A percentile compares a stretch with the other conserved stretches of the same genome.
These are phyloP conservation scores for Thielaviopsis populi DNA, from an alignment of 2,329 filamentous ascomycete genomes.

Conservation along the genomic window DNA sequence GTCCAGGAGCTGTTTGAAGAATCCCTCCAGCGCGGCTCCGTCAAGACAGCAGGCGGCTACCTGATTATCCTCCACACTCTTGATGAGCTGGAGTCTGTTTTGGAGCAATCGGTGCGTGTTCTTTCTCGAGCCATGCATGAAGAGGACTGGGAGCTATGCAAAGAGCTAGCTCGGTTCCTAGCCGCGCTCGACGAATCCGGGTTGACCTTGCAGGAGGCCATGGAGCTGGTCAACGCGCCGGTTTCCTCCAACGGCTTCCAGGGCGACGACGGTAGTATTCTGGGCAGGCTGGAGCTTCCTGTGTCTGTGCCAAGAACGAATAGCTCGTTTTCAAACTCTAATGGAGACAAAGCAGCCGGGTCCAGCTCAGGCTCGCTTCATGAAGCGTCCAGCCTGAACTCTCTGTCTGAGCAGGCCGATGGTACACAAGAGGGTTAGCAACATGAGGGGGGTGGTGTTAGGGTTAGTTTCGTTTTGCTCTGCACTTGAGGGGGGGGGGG, in stretches of 20 bases:
- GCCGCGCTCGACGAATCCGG: slow-evolving; percentile 83
- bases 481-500: too few relatives aligned
- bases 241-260: slow-evolving; percentile 21
- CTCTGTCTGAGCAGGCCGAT: slow-evolving; percentile 4
- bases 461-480: not conserved
- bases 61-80: slow-evolving; percentile 84
- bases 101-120: slow-evolving; percentile 65
- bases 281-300: slow-evolving; percentile 8
- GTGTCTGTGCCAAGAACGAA: slow-evolving; percentile 5
- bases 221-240: slow-evolving; percentile 43
- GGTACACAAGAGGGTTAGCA: slow-evolving; percentile 1
- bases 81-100: slow-evolving; percentile 52
- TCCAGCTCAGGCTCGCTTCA: slow-evolving; percentile 21
- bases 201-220: slow-evolving; percentile 57
- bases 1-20: slow-evolving; percentile 89
- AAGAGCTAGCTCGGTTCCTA: slow-evolving; percentile 85
- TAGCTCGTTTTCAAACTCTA: slow-evolving; percentile 9
- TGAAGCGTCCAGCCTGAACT: slow-evolving; percentile 11
- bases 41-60: slow-evolving; percentile 94
- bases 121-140: slow-evolving; percentile 68
- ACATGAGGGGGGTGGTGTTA: not conserved
- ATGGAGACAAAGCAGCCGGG: slow-evolving; percentile 19
- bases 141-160: slow-evolving; percentile 89
- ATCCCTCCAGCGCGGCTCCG: slow-evolving; percentile 63
- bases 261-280: slow-evolving; percentile 21